Conservation (phyloP, 2,329 filamentous ascomycete genomes). For the Leptographium radiaticola region DNA sequence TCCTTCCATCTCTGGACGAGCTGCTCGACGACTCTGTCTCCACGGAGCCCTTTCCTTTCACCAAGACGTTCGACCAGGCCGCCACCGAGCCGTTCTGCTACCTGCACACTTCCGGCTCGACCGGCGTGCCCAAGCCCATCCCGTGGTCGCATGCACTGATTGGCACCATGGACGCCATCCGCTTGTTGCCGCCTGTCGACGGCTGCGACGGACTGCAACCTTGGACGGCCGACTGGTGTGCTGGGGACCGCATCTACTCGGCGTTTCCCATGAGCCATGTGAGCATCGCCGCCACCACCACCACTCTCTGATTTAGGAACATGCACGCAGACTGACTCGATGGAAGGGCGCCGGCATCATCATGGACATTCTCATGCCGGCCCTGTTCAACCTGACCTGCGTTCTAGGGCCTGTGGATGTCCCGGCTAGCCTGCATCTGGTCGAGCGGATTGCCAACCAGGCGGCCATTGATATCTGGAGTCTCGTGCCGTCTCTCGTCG, state of each 20-base stretch:
- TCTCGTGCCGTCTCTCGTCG: conserved; percentile 26
- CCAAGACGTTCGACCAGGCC: conserved; percentile 12
- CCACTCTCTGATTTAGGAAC: not conserved
- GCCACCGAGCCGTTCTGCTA: conserved; percentile 19
- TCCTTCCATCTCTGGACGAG: not conserved
- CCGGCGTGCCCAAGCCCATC: conserved; percentile 32
- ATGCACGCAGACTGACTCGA: no score
- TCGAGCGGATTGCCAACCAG: conserved; percentile 18
- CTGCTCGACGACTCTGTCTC: not conserved
- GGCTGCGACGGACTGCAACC: conserved; percentile 1
- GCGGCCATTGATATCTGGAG: conserved; percentile 17
- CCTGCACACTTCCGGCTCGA: conserved; percentile 32
- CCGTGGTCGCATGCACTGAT: conserved; percentile 12
- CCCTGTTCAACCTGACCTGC: not conserved
- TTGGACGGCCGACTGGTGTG: conserved; percentile 1
- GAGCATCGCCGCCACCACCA: not conserved
- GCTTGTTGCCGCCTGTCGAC: not conserved
- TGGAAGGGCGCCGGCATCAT: not conserved
- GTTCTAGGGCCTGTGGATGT: not conserved
- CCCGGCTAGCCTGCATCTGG: conserved; percentile 16
- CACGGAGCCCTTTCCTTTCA: not conserved
- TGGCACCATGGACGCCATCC: not conserved
- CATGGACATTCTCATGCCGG: conserved; percentile 3
- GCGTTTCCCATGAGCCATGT: conserved; percentile 25
- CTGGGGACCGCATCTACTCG: conserved; percentile 3